A percentile compares a stretch with the other conserved stretches of the same genome.
phyloP scores from a whole-genome alignment of 2,329 filamentous ascomycete species.

The Colletotrichum camelliae region DNA sequence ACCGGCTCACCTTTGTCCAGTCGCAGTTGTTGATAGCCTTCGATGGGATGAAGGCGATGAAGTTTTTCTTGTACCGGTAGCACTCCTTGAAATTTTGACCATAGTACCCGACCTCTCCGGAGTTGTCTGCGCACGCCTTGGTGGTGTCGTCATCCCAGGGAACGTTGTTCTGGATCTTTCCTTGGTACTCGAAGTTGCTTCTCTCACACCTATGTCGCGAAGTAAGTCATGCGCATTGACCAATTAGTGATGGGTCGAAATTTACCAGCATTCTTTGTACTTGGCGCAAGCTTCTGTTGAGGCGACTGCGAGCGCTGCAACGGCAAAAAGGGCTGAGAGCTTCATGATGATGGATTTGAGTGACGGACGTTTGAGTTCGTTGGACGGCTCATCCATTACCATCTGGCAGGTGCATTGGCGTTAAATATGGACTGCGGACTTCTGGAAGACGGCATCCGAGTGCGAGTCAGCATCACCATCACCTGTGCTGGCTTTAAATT shows the following conservation, averaged over 20 bases:
- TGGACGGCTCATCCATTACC: fast-evolving
- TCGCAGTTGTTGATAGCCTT: conserved; percentile 4
- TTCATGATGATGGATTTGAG: background rate
- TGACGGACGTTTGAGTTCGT: background rate
- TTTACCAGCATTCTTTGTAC: background rate
- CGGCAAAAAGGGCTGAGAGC: background rate
- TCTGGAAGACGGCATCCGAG: background rate
- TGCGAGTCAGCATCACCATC: background rate
- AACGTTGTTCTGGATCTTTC: background rate
- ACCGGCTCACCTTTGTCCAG: background rate
- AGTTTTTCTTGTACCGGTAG: background rate
- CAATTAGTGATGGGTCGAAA: background rate
- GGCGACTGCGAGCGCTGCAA: background rate
- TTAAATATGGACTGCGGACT: background rate
- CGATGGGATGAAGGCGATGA: background rate
- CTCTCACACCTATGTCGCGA: background rate
- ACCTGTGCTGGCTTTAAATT: background rate
- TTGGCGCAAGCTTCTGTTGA: conserved; percentile 6
- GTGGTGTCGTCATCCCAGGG: background rate
- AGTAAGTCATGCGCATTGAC: background rate
- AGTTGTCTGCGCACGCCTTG: background rate
- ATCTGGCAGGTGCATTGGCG: background rate
- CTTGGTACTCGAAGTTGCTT: background rate
- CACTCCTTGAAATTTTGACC: conserved; percentile 3
- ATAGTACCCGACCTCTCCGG: background rate